Conservation (phyloP, 768 basidiomycete genomes). For the Trametes maxima region DNA sequence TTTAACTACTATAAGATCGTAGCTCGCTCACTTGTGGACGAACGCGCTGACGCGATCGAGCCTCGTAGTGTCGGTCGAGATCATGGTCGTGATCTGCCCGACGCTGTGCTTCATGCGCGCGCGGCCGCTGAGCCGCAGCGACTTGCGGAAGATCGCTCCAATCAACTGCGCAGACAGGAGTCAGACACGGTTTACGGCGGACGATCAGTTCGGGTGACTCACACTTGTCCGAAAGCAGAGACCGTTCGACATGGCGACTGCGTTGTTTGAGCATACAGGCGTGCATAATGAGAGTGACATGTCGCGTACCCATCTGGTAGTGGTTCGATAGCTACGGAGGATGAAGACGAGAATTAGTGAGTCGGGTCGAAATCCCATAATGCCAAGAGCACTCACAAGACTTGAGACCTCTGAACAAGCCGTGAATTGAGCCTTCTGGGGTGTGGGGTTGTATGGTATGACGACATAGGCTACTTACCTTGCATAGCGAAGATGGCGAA, state of each 20-base stretch:
- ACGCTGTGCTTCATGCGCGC: slow-evolving; percentile 59
- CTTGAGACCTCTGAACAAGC: slow-evolving; percentile 38
- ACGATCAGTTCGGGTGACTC: slow-evolving; percentile 15
- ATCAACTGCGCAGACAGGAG: slow-evolving; percentile 33
- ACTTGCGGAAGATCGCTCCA: slow-evolving; percentile 62
- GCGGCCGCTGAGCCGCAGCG: slow-evolving; percentile 63
- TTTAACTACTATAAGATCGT: too few relatives aligned
- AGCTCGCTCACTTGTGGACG: slow-evolving; percentile 33
- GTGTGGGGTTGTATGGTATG: neutral
- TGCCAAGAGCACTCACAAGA: slow-evolving; percentile 25
- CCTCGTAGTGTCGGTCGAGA: slow-evolving; percentile 62
- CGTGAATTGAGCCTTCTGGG: neutral
- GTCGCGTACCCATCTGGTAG: slow-evolving; percentile 40
- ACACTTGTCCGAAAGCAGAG: slow-evolving; percentile 51
- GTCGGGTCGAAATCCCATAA: neutral
- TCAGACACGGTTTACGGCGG: neutral
- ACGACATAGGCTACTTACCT: slow-evolving; percentile 34
- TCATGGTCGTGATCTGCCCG: slow-evolving; percentile 71
- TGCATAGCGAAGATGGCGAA: slow-evolving; percentile 64
- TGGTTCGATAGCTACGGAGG: slow-evolving; percentile 41
- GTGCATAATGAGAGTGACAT: neutral
- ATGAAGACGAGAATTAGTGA: neutral
- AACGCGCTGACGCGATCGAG: slow-evolving; percentile 51
- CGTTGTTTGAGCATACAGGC: neutral
- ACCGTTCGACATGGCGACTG: slow-evolving; percentile 51